Base-by-base conservation (phyloP, 139 green algal species). In the Chloropicon primus region DNA sequence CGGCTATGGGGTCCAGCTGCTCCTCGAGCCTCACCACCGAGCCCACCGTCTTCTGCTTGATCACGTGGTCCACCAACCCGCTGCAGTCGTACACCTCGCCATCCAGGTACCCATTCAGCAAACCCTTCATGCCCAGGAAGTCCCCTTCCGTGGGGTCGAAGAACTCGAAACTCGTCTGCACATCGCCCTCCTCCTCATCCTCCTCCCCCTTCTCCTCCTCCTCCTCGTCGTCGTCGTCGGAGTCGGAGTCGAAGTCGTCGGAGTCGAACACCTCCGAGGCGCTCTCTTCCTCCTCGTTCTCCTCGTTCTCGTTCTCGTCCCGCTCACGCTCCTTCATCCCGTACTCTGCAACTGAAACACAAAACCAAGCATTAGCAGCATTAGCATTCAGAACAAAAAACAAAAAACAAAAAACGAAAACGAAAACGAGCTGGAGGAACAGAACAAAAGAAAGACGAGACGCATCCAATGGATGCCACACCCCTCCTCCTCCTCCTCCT, bases 1-100 rank as follows among this genome's bases (percentile, higher is more conserved):
- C 71, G 1, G 88, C 93, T 25, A 97, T 90, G 53, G 91, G 88
- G 79, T 93, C 89, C 1, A 92, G 89, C 28, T 77, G 75, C 10
- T 95, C 92, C 26, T 91, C 87, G 0, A 80, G 83, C 77, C 96
- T 97, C 71, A 97, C 86, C 21, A 97, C 91, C 1, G 82, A 92
- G 26, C 92, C 92, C 21, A 96, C 91, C 21, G 77, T 87, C 22
- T 54, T 82, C 86, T 91, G 82, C 1, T 54, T 41, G 24, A 96
- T 91, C 41, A 97, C 86, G 10, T 85, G 79, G 28, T 97, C 86
- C 1, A 88, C 84, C 22, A 97, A 82, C n/a, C 81, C 86, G 1
- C 84, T 87, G 74, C 79, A 82, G 73, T 89, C 85, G 76, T 86
- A 97, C 53, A 82, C 41, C 27, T 83, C 74, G 0, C 88, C 92